phyloP scores from a whole-genome alignment of 305 asterid species.

The Lippia alba region DNA sequence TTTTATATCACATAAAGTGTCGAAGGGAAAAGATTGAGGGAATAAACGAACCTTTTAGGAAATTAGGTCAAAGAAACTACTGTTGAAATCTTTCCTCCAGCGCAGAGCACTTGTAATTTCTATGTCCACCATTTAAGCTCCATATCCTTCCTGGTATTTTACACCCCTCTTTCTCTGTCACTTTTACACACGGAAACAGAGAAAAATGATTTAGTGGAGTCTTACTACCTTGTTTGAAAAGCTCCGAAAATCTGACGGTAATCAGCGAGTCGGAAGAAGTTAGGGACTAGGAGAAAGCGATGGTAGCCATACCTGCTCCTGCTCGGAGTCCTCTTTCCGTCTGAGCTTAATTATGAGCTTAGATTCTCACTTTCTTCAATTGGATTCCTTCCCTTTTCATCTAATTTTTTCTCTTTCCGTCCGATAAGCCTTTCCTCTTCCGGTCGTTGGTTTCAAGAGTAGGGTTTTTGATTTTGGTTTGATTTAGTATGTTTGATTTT shows the following conservation, averaged over 20 bases:
- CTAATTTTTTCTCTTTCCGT: no score
- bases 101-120: conserved; percentile 30
- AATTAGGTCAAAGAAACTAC: conserved; percentile 38
- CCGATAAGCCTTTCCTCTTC: no score
- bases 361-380: no score
- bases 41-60: conserved; percentile 40
- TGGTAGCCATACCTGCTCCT: no score
- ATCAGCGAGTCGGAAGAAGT: no score
- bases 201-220: conserved; percentile 3
- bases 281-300: no score
- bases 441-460: no score
- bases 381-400: no score
- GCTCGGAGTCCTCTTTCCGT: no score
- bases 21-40: conserved; percentile 15
- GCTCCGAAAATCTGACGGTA: not conserved
- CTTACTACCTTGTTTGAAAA: conserved; percentile 50
- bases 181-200: not conserved
- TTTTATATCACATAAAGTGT: conserved; percentile 16
- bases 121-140: conserved; percentile 35
- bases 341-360: no score
- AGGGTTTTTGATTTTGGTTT: no score
- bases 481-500: no score
- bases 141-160: conserved; percentile 33
- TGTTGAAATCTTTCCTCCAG: conserved; percentile 36
- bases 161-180: conserved; percentile 21